A percentile compares a stretch with the other conserved stretches of the same genome.
Conservation (phyloP, 257 asterid species). For the Solanum peruvianum region DNA sequence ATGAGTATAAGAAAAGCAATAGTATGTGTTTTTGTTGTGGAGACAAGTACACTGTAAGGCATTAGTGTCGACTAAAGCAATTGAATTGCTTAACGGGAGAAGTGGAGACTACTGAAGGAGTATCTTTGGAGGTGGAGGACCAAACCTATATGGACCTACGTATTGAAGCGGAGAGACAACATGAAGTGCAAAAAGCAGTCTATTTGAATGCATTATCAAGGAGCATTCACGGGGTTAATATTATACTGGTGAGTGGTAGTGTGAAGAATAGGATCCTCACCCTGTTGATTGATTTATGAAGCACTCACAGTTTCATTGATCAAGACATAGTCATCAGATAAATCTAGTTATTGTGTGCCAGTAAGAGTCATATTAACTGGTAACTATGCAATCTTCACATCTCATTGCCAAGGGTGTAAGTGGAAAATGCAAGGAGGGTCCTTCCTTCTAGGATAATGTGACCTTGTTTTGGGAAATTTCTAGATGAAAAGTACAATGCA, state of each 20-base stretch:
- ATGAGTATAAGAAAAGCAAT: too few species aligned
- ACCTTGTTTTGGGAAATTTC: too few species aligned
- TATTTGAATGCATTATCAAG: neutral
- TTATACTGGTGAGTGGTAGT: neutral
- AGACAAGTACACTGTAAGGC: too few species aligned
- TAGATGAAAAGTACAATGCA: too few species aligned
- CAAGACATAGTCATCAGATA: neutral
- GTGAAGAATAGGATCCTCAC: neutral
- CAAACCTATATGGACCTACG: neutral
- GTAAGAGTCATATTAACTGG: neutral
- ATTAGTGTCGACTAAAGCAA: too few species aligned
- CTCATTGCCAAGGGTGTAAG: too few species aligned
- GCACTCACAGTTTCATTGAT: neutral
- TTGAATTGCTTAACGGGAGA: too few species aligned
- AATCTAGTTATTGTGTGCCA: neutral
- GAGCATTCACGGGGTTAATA: neutral
- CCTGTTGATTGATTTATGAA: neutral
- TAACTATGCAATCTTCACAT: neutral
- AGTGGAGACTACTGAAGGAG: too few species aligned
- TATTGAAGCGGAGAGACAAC: neutral
- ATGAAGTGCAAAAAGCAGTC: neutral
- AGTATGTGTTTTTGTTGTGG: too few species aligned
- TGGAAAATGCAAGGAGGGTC: too few species aligned
- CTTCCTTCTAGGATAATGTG: too few species aligned
- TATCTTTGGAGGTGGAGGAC: too few species aligned